phyloP scores from a whole-genome alignment of 371 early-diverging fungal genomes.

The Mucor lusitanicus region DNA sequence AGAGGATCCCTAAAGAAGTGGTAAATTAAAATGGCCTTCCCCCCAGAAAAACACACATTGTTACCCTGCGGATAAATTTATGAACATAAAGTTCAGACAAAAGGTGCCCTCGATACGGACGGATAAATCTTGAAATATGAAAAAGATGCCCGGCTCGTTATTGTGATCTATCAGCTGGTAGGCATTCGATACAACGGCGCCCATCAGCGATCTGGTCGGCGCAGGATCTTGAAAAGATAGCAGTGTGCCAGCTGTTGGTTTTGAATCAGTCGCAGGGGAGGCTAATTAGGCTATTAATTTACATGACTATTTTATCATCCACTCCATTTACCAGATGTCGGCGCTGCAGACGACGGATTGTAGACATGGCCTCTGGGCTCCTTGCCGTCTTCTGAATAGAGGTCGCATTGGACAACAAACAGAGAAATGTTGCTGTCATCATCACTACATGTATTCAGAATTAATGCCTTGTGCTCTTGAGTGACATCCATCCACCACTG shows the following conservation, averaged over 20 bases:
- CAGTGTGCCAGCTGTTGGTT: conserved; percentile 14
- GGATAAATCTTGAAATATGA: conserved; percentile 64
- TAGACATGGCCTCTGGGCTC: conserved; percentile 25
- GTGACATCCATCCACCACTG: neutral
- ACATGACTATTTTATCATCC: neutral
- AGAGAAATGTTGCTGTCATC: conserved; percentile 23
- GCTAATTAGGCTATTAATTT: neutral
- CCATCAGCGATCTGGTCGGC: conserved; percentile 58
- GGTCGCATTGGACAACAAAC: conserved; percentile 30
- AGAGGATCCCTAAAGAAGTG: conserved; percentile 32
- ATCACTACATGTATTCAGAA: conserved; percentile 3
- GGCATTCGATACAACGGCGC: conserved; percentile 56
- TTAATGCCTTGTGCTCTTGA: neutral
- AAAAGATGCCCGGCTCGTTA: conserved; percentile 55
- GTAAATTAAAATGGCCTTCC: neutral
- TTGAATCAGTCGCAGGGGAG: neutral
- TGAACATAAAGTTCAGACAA: conserved; percentile 47
- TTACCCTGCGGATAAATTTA: conserved; percentile 35
- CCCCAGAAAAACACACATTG: neutral
- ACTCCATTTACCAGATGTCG: neutral
- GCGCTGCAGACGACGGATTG: conserved; percentile 29
- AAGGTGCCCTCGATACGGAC: conserved; percentile 50
- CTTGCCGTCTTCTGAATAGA: conserved; percentile 30
- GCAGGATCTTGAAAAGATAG: conserved; percentile 28
- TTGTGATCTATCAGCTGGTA: conserved; percentile 48